Base-by-base conservation (phyloP, 2,329 filamentous ascomycete species). In the Diaporthe vaccinii region DNA sequence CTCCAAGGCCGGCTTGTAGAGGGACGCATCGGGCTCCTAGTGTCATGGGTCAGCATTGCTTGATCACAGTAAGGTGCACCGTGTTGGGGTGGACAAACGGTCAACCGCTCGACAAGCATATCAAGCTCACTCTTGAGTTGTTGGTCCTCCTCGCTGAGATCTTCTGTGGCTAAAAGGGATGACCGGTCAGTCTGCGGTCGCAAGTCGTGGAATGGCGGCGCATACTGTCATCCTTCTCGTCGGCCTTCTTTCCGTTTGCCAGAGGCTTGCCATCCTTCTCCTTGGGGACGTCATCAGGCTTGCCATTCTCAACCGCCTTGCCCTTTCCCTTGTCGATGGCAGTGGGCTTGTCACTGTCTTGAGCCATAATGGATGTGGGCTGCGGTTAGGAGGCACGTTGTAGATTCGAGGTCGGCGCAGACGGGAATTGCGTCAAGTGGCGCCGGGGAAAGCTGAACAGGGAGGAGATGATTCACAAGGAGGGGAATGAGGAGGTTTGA, bases 71-170 rank as follows among this genome's bases (percentile, higher is more conserved):
- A 51, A 17, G 46, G 28, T 17, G 55, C 44, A 14, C 14, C 20
- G 49, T 55, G 25, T 12, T 69, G 51, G 36, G 65, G 31, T 59
- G 79, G 69, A 69, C 65, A 39, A 87, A 97, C 95, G 84, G 94
- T 94, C 90, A 99, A 89, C 82, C 97, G 92, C 87, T 99, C 97
- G 12, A 98, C 96, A 71, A 99, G 91, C 96, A 98, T 97, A 79
- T 99, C 97, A 77, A 99, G 92, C 86, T 99, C 97, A 82, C 91
- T 96, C 89, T 99, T 99, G 82, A 99, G 92, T 88, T 98, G 96
- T 86, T 98, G 96, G 79, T 99, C 97, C 85, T 99, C 97, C 82
- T 99, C 97, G 82, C 91, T 99, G 80, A 99, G 93, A 86, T 99
- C 97, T 86, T 98, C 96, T 87, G 89, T 83, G 81, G 84, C 86